These are phyloP conservation scores for Scheffersomyces cryptocercus DNA, from an alignment of 1,139 yeast species.

Conservation along the genomic window DNA sequence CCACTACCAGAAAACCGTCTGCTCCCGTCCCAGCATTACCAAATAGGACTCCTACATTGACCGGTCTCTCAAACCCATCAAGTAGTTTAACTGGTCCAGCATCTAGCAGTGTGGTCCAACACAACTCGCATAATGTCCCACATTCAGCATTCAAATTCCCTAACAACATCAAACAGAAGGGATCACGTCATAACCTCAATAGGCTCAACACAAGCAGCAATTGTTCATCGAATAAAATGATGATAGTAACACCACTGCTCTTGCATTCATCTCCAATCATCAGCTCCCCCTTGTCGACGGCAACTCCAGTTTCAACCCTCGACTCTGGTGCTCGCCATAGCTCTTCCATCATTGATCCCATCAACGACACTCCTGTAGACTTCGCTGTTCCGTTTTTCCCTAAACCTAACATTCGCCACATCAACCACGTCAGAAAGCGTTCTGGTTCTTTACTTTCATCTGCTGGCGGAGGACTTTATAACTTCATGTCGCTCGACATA, in stretches of 20 bases:
- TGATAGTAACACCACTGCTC: constrained; percentile 9
- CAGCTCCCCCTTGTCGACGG: constrained; percentile 38
- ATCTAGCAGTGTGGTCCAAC: background rate
- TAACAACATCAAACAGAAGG: constrained; percentile 15
- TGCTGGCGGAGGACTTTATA: constrained; percentile 26
- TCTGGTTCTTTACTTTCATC: constrained; percentile 25
- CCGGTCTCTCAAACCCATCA: background rate
- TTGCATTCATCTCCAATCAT: constrained; percentile 31
- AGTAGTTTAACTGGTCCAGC: constrained; percentile 11
- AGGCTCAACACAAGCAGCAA: constrained; percentile 10
- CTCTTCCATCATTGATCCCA: constrained; percentile 36
- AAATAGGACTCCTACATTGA: background rate
- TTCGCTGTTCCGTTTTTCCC: constrained; percentile 29
- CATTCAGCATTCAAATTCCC: constrained; percentile 21
- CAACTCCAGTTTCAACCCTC: constrained; percentile 31
- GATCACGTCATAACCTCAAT: constrained; percentile 19
- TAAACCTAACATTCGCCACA: constrained; percentile 8
- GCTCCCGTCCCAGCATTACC: background rate
- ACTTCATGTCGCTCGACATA: constrained; percentile 24
- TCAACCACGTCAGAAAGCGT: constrained; percentile 19
- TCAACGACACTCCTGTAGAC: constrained; percentile 46
- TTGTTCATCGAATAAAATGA: constrained; percentile 8
- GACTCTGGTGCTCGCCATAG: constrained; percentile 22
- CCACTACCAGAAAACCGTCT: background rate
- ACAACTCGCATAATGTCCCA: constrained; percentile 8